These are phyloP conservation scores for Camelina laxa DNA, from an alignment of 345 rosid genomes.

Conservation along the genomic window DNA sequence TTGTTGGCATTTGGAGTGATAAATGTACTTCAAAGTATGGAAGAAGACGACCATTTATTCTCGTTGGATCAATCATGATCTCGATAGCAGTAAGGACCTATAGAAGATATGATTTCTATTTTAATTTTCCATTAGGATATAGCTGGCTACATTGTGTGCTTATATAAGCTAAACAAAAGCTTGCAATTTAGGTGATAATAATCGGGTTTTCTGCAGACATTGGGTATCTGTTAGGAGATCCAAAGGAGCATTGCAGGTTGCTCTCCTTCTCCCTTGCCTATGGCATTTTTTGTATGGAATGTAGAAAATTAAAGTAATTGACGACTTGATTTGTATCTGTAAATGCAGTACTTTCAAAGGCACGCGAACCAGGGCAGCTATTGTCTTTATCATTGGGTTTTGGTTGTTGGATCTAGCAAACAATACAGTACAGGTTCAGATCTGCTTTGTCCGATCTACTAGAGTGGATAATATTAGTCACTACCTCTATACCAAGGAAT, in stretches of 20 bases:
- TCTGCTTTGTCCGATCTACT: slow-evolving; percentile 1
- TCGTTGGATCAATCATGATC: slow-evolving; percentile 89
- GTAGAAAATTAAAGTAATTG: background rate
- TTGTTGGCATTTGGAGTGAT: slow-evolving; percentile 98
- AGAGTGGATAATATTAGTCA: slow-evolving; percentile 16
- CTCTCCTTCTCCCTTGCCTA: slow-evolving; percentile 32
- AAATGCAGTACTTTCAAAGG: slow-evolving; percentile 85
- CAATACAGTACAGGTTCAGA: slow-evolving; percentile 87
- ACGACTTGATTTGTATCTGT: slow-evolving; percentile 10
- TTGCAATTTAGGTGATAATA: slow-evolving; percentile 87
- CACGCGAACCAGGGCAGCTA: slow-evolving; percentile 80
- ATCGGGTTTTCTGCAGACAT: slow-evolving; percentile 99
- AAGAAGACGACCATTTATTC: slow-evolving; percentile 91
- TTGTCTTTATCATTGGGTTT: slow-evolving; percentile 87
- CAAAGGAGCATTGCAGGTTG: slow-evolving; percentile 94
- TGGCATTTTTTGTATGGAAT: slow-evolving; percentile 24
- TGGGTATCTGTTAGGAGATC: slow-evolving; percentile 85
- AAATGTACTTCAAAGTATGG: slow-evolving; percentile 91
- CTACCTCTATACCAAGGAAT: slow-evolving; percentile 19
- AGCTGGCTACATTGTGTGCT: slow-evolving; percentile 20
- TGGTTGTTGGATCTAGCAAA: slow-evolving; percentile 99
- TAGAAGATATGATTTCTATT: slow-evolving; percentile 27
- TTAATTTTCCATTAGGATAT: slow-evolving; percentile 16
- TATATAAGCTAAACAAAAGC: slow-evolving; percentile 57
- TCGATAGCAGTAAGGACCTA: slow-evolving; percentile 71